phyloP scores from a whole-genome alignment of 1,284 basidiomycete species.

The Heterobasidion parviporum region DNA sequence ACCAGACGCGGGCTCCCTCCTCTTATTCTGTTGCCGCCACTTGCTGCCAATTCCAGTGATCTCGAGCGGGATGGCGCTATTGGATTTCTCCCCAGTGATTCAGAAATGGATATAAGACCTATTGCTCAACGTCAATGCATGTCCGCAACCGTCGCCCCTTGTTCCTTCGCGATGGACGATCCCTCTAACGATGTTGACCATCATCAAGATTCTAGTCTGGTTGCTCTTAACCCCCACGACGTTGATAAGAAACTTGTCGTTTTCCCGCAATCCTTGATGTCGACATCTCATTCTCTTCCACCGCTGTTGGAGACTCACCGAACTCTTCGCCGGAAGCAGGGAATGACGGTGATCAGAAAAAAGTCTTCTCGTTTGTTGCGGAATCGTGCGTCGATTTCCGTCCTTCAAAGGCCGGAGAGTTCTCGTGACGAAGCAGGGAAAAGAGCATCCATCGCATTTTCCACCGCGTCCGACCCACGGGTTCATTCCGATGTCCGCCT shows the following conservation, averaged over 20 bases:
- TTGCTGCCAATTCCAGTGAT: not conserved
- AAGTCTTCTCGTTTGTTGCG: conserved; percentile 32
- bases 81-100: not conserved
- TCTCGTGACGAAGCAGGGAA: not conserved
- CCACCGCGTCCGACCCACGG: not conserved
- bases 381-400: conserved; percentile 20
- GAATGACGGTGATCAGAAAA: conserved; percentile 25
- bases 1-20: not conserved
- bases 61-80: not conserved
- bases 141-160: no score
- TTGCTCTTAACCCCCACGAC: not conserved
- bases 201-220: not conserved
- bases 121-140: no score
- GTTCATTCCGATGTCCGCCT: conserved; percentile 25
- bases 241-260: not conserved
- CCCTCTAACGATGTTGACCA: no score
- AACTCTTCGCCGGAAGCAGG: conserved; percentile 32
- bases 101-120: no score
- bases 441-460: not conserved
- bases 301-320: conserved; percentile 14
- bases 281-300: conserved; percentile 12
- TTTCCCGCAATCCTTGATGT: not conserved
- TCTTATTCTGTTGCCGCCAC: not conserved
- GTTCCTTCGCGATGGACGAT: no score
- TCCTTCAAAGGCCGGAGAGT: conserved; percentile 8